A percentile compares a stretch with the other conserved stretches of the same genome.
Conservation (phyloP, 1,284 basidiomycete species). For the Apiotrichum laibachii region DNA sequence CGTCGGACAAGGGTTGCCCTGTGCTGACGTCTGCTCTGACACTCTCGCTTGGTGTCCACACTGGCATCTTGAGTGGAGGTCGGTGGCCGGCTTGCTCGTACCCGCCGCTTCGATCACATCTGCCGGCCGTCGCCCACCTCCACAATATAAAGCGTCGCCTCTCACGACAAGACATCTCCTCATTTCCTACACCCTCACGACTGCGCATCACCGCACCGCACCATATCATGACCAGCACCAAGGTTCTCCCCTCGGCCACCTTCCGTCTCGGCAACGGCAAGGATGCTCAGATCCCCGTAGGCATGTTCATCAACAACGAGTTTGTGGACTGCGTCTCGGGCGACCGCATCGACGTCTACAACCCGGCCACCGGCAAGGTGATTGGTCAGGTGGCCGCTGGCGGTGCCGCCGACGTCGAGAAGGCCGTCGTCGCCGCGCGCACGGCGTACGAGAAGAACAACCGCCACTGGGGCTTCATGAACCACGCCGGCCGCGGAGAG, state of each 20-base stretch:
- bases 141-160: too few species aligned
- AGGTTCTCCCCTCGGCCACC: constrained; percentile 5
- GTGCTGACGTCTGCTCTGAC: too few species aligned
- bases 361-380: constrained; percentile 59
- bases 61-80: too few species aligned
- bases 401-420: constrained; percentile 66
- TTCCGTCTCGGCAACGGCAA: constrained; percentile 24
- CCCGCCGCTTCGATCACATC: too few species aligned
- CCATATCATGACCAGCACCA: constrained; percentile 1
- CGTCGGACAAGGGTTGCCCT: too few species aligned
- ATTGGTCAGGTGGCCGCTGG: constrained; percentile 38
- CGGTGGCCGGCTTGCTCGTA: too few species aligned
- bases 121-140: too few species aligned
- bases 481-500: constrained; percentile 63
- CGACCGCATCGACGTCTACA: constrained; percentile 32
- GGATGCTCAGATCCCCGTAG: constrained; percentile 14
- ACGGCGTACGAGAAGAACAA: constrained; percentile 67
- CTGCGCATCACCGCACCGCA: too few species aligned
- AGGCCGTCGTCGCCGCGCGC: constrained; percentile 78
- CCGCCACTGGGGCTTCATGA: constrained; percentile 64
- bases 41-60: too few species aligned
- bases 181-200: too few species aligned
- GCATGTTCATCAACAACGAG: constrained; percentile 38
- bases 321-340: constrained; percentile 29
- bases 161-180: too few species aligned